Conservation (phyloP, 495 filamentous ascomycete genomes). For the Annulohypoxylon maeteangense region DNA sequence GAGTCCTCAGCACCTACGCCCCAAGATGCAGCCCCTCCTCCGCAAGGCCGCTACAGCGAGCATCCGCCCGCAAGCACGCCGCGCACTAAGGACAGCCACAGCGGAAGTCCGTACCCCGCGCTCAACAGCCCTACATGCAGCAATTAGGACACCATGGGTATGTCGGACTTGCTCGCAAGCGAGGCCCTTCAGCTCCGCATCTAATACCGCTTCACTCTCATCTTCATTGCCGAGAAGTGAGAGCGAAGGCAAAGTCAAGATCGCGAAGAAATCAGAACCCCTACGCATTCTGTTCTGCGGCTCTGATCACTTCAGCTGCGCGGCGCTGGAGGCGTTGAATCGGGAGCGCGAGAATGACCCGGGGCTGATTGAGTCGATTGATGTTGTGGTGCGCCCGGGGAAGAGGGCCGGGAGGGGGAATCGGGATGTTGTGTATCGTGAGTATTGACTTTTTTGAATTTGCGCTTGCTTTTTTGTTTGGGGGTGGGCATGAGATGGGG, state of each 20-base stretch:
- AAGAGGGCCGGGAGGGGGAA: conserved; percentile 79
- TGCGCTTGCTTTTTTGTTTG: too few relatives aligned
- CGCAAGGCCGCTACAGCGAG: conserved; percentile 3
- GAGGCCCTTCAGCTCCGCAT: conserved; percentile 3
- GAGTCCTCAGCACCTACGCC: neutral
- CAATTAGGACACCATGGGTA: neutral
- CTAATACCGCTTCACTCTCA: neutral
- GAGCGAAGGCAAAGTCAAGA: neutral
- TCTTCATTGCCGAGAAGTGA: too few relatives aligned
- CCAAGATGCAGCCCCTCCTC: conserved; percentile 17
- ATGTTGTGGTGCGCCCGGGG: conserved; percentile 83
- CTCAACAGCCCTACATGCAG: neutral
- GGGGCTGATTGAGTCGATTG: conserved; percentile 77
- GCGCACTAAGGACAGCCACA: neutral
- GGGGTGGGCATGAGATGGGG: too few relatives aligned
- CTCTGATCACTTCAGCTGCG: conserved; percentile 90
- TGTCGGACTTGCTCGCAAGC: conserved; percentile 5
- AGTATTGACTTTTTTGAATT: neutral
- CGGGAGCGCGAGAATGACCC: conserved; percentile 64
- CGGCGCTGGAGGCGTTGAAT: conserved; percentile 77
- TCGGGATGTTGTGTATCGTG: conserved; percentile 77
- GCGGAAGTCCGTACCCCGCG: neutral
- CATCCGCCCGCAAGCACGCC: conserved; percentile 6
- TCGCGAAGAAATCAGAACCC: conserved; percentile 57
- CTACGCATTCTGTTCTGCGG: conserved; percentile 96